Evolutionary conservation across 169 alveolate species (phyloP).

Genomic region (Plasmodium malariae): DNA sequence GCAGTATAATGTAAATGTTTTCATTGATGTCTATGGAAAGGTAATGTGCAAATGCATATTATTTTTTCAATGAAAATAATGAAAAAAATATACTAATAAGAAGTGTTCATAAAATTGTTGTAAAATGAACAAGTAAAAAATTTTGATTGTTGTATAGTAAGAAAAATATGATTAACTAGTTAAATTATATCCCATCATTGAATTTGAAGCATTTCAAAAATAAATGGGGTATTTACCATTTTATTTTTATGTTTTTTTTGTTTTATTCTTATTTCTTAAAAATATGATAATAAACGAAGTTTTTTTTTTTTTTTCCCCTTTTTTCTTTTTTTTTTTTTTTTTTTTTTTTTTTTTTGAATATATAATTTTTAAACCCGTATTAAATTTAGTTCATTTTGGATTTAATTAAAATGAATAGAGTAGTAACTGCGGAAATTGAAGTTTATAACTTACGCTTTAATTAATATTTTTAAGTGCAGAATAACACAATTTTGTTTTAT

Average conservation of each 20-base stretch:
- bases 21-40: neutral
- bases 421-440: neutral
- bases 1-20: constrained; percentile 59
- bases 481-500: neutral
- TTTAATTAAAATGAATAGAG: neutral
- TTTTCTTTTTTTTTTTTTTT: constrained; percentile 8
- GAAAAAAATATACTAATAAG: too few species aligned
- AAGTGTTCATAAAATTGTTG: neutral
- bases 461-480: neutral
- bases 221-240: too few species aligned
- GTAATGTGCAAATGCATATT: constrained; percentile 32
- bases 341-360: constrained; percentile 6
- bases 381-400: neutral
- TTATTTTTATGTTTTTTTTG: constrained; percentile 21
- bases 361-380: neutral
- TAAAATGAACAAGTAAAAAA: neutral
- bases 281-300: neutral
- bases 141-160: too few species aligned
- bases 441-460: neutral
- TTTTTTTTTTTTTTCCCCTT: too few species aligned
- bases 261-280: constrained; percentile 2
- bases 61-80: neutral
- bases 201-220: too few species aligned
- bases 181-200: too few species aligned
- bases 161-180: too few species aligned